A percentile compares a stretch with the other conserved stretches of the same genome.
Conservation (phyloP, 2,329 filamentous ascomycete genomes). For the Colletotrichum magnum region DNA sequence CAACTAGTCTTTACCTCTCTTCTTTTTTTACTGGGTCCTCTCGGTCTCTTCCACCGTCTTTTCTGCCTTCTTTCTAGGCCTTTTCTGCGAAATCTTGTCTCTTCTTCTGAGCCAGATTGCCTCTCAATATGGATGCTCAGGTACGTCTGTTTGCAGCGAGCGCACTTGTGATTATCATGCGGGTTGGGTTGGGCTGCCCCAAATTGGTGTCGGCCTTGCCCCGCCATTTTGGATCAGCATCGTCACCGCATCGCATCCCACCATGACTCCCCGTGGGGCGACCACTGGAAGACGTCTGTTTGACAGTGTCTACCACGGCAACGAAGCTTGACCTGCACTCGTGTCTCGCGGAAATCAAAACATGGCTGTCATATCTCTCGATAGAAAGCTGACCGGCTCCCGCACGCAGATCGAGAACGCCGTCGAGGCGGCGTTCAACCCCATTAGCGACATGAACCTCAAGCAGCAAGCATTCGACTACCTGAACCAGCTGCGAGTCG, state of each 20-base stretch:
- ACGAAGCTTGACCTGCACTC: neutral
- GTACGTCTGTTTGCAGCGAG: conserved; percentile 49
- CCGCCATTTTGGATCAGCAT: conserved; percentile 46
- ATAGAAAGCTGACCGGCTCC: conserved; percentile 11
- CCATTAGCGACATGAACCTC: conserved; percentile 79
- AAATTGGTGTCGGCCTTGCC: conserved; percentile 41
- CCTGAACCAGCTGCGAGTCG: conserved; percentile 81
- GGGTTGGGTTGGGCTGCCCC: conserved; percentile 18
- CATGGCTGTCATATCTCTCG: neutral
- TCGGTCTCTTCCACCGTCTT: neutral
- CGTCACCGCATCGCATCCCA: conserved; percentile 42
- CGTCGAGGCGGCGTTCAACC: conserved; percentile 93
- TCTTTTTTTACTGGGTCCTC: conserved; percentile 30
- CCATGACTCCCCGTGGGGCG: conserved; percentile 22
- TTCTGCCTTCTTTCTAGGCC: conserved; percentile 34
- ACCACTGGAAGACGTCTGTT: neutral
- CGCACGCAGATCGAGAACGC: conserved; percentile 86
- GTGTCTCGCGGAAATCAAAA: neutral
- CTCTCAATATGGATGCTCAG: conserved; percentile 63
- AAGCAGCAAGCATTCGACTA: conserved; percentile 89
- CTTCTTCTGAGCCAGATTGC: conserved; percentile 29
- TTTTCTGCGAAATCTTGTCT: conserved; percentile 7
- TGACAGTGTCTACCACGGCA: conserved; percentile 5
- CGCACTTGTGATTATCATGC: conserved; percentile 35
- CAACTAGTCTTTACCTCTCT: conserved; percentile 21